Percentiles rank a stretch among this genome's conserved stretches.
phyloP scores from a whole-genome alignment of 2,329 filamentous ascomycete species.

The Apiospora hydei region DNA sequence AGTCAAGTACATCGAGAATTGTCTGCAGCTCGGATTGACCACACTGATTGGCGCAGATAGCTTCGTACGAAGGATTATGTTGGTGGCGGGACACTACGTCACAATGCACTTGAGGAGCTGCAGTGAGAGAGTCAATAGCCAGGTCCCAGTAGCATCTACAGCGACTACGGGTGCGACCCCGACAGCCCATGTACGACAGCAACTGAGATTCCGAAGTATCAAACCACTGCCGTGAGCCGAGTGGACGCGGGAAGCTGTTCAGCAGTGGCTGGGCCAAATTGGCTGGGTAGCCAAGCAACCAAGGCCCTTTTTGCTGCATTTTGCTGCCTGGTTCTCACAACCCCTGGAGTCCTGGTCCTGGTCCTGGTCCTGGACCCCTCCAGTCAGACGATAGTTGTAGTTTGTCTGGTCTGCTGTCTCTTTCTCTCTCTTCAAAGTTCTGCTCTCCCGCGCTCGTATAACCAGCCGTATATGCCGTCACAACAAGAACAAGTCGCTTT shows the following conservation, averaged over 20 bases:
- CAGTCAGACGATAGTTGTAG: slow-evolving; percentile 4
- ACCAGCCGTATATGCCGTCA: slow-evolving; percentile 9
- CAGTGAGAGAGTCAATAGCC: neutral
- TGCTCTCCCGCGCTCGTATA: slow-evolving; percentile 7
- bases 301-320: slow-evolving; percentile 18
- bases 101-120: neutral
- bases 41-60: neutral
- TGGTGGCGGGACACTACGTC: neutral
- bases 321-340: slow-evolving; percentile 4
- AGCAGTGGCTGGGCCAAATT: slow-evolving; percentile 16
- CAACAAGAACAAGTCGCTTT: neutral
- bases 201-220: slow-evolving; percentile 4
- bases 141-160: neutral
- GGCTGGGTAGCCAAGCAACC: neutral
- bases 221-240: slow-evolving; percentile 14
- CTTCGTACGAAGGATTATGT: neutral
- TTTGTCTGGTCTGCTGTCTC: neutral
- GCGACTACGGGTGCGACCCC: neutral
- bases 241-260: neutral
- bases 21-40: neutral
- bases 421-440: neutral
- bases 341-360: neutral
- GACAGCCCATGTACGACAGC: neutral
- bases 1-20: neutral
- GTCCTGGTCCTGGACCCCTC: slow-evolving; percentile 2